A percentile compares a stretch with the other conserved stretches of the same genome.
Evolutionary conservation across 202 grass and related monocot species (phyloP).

Genomic region (Cymbopogon flexuosus): DNA sequence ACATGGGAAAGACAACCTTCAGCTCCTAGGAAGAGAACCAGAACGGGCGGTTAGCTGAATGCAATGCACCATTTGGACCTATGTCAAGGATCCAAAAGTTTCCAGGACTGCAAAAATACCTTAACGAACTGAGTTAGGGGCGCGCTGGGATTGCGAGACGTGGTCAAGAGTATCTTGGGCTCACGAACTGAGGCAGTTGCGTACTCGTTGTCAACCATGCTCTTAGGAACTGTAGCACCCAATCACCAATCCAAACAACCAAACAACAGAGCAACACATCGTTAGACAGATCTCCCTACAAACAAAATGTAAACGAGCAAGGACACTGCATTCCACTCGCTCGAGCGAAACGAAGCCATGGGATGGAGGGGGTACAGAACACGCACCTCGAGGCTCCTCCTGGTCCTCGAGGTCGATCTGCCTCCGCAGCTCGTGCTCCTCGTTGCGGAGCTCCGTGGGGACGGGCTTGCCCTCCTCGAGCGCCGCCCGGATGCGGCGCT

Average conservation of each 20-base stretch:
- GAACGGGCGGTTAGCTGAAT: not conserved
- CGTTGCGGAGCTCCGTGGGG: no score
- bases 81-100: not conserved
- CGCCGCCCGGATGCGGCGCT: no score
- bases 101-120: slow-evolving; percentile 20
- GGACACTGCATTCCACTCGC: not conserved
- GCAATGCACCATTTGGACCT: not conserved
- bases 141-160: slow-evolving; percentile 68
- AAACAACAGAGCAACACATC: not conserved
- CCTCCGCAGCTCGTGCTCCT: no score
- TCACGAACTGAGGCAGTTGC: slow-evolving; percentile 42
- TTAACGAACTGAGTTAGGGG: slow-evolving; percentile 75
- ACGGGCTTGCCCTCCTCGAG: no score
- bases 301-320: not conserved
- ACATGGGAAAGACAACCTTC: slow-evolving; percentile 82
- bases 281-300: not conserved
- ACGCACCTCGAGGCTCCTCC: slow-evolving; percentile 44
- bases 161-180: slow-evolving; percentile 83
- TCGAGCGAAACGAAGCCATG: not conserved
- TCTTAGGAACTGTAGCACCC: slow-evolving; percentile 47
- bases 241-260: not conserved
- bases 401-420: no score
- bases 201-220: slow-evolving; percentile 74
- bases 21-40: slow-evolving; percentile 56
- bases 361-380: not conserved